A percentile compares a stretch with the other conserved stretches of the same genome.
phyloP scores from a whole-genome alignment of 2,329 filamentous ascomycete species.

The Lachnellula subtilissima region DNA sequence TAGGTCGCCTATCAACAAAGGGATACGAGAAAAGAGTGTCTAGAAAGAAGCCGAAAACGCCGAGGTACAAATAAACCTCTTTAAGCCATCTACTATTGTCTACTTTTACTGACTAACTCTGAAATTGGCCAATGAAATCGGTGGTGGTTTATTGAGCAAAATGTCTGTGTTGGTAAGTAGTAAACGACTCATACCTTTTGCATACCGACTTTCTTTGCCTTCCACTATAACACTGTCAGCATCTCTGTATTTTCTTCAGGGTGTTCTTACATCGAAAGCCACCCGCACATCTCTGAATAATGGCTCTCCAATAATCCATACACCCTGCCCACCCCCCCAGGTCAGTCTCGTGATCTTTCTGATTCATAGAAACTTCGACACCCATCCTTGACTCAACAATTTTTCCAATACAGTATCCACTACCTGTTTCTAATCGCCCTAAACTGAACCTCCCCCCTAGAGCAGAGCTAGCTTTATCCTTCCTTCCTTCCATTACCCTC shows the following conservation, averaged over 20 bases:
- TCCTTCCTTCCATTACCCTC: conserved; percentile 15
- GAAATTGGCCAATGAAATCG: no score
- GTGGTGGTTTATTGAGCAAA: no score
- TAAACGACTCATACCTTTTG: neutral
- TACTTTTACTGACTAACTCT: no score
- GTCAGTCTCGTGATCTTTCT: neutral
- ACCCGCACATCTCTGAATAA: conserved; percentile 25
- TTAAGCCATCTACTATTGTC: no score
- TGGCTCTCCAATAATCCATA: conserved; percentile 23
- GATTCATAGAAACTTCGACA: neutral
- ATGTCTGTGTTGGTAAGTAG: no score
- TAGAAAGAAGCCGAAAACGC: no score
- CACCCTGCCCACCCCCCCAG: conserved; percentile 14
- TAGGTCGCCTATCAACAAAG: no score
- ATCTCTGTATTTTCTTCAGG: neutral
- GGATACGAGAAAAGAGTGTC: no score
- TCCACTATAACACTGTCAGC: neutral
- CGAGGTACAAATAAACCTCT: no score
- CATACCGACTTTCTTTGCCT: neutral
- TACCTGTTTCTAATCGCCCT: conserved; percentile 16
- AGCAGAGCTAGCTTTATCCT: conserved; percentile 9
- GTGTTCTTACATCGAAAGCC: conserved; percentile 20
- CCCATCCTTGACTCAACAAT: conserved; percentile 21
- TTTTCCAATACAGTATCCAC: conserved; percentile 21
- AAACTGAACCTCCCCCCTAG: conserved; percentile 20